A percentile compares a stretch with the other conserved stretches of the same genome.
phyloP scores from a whole-genome alignment of 805 yeast species.

The Ogataea paraovalis region DNA sequence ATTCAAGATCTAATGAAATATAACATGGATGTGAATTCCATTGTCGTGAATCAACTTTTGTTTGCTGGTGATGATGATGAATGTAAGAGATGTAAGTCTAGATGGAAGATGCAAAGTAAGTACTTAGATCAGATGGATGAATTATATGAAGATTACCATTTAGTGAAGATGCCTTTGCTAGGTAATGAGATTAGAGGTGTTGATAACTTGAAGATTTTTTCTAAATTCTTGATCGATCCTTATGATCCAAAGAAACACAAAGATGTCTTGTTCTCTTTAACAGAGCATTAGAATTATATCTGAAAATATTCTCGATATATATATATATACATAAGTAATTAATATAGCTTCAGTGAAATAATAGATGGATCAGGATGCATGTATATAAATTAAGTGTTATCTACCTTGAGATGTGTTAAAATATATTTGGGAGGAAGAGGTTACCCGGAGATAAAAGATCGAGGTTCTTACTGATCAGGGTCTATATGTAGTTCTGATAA shows the following conservation, averaged over 20 bases:
- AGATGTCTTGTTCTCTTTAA: constrained; percentile 43
- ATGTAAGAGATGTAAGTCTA: constrained; percentile 86
- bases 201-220: constrained; percentile 77
- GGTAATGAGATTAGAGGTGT: constrained; percentile 95
- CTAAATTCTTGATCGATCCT: constrained; percentile 73
- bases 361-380: too few relatives aligned
- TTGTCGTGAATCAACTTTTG: constrained; percentile 89
- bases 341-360: too few relatives aligned
- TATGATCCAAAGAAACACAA: constrained; percentile 66
- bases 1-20: constrained; percentile 93
- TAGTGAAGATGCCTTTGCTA: constrained; percentile 91
- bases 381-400: too few relatives aligned
- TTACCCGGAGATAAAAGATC: too few relatives aligned
- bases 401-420: too few relatives aligned
- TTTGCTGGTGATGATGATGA: constrained; percentile 77
- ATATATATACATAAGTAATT: not conserved
- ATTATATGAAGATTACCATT: constrained; percentile 93
- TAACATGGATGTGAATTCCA: constrained; percentile 94
- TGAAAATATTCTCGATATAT: not conserved
- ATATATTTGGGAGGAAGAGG: too few relatives aligned
- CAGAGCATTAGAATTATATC: constrained; percentile 37
- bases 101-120: constrained; percentile 95
- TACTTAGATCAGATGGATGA: constrained; percentile 94
- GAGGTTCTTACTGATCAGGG: too few relatives aligned
- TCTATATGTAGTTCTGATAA: too few relatives aligned